Base-by-base conservation (phyloP, 2,329 filamentous ascomycete genomes). In the Eutypella sp. region DNA sequence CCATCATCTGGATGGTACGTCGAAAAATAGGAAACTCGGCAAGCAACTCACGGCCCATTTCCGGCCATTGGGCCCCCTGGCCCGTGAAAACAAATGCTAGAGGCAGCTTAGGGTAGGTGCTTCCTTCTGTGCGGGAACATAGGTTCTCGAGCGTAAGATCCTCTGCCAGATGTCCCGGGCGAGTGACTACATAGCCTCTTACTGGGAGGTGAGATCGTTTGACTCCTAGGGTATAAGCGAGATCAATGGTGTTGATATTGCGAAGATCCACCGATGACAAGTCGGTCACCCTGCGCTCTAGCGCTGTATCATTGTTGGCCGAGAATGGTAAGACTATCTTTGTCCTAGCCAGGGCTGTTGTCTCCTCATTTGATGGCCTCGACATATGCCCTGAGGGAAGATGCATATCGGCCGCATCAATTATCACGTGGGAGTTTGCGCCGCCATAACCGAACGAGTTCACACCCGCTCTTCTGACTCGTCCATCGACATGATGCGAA, bases 1-100 rank as follows among this genome's bases (percentile, higher is more conserved):
- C 29, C 29, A 31, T 41, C 11, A 22, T 13, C 5, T 45, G 42
- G 16, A 50, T 44, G 11, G 45, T 50, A 7, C 25, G 27, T 2
- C 33, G 36, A 39, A 54, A 54, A 23, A 45, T 36, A 8, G 46
- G 40, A 20, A 42, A 44, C 31, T 22, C 20, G 15, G 42, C 44
- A 19, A 61, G 44, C 13, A 62, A 48, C 22, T 57, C 49, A 13
- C 40, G 45, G 15, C 59, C 61, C 60, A 64, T 63, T 23, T 45
- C 31, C 2, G 51, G 22, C 57, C 56, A 60, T 38, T 60, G 57
- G 0, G 57, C 56, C 6, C 56, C 58, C 39, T 59, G 58, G 19
- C 57, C 58, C 2, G 56, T 60, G 43, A 61, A 59, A 33, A 57
- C 50, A 31, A 53, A 56, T 15, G 46, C 48, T 5, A n/a, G n/a